Evolutionary conservation across 2,329 filamentous ascomycete species (phyloP).

Genomic region (Microcyclosporella mali): DNA sequence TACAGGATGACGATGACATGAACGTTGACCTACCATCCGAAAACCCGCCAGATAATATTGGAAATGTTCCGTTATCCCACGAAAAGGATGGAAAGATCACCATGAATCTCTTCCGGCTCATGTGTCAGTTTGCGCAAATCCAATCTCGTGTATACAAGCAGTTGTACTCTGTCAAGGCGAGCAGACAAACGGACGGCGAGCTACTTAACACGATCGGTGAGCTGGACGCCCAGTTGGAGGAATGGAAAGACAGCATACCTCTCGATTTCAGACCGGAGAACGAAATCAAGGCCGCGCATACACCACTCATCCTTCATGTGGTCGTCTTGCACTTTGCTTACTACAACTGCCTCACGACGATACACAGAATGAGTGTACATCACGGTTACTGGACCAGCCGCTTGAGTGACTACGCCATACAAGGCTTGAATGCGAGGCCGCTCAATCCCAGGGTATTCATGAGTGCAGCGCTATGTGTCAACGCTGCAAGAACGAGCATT

Average conservation of each 20-base stretch:
- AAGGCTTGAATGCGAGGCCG: slow-evolving; percentile 83
- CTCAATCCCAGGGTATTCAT: slow-evolving; percentile 92
- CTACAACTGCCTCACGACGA: slow-evolving; percentile 95
- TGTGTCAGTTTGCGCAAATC: slow-evolving; percentile 87
- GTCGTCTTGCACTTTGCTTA: slow-evolving; percentile 94
- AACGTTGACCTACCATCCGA: slow-evolving; percentile 92
- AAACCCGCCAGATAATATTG: slow-evolving; percentile 84
- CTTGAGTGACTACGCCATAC: slow-evolving; percentile 88
- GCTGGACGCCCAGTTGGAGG: slow-evolving; percentile 73
- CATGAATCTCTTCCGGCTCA: slow-evolving; percentile 87
- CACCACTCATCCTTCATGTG: slow-evolving; percentile 86
- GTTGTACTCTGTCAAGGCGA: slow-evolving; percentile 86
- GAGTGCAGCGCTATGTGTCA: slow-evolving; percentile 85
- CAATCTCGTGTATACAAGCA: slow-evolving; percentile 91
- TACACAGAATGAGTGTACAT: slow-evolving; percentile 96
- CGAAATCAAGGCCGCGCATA: slow-evolving; percentile 88
- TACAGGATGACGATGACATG: slow-evolving; percentile 77
- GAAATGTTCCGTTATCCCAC: slow-evolving; percentile 75
- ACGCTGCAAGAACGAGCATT: slow-evolving; percentile 86
- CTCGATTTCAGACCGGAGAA: slow-evolving; percentile 95
- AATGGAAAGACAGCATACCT: slow-evolving; percentile 94
- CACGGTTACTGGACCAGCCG: slow-evolving; percentile 97
- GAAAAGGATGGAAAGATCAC: slow-evolving; percentile 71
- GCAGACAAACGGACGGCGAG: slow-evolving; percentile 86
- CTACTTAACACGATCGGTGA: slow-evolving; percentile 93